Evolutionary conservation across 2,329 filamentous ascomycete species (phyloP).

Genomic region (Botrytis fabae): DNA sequence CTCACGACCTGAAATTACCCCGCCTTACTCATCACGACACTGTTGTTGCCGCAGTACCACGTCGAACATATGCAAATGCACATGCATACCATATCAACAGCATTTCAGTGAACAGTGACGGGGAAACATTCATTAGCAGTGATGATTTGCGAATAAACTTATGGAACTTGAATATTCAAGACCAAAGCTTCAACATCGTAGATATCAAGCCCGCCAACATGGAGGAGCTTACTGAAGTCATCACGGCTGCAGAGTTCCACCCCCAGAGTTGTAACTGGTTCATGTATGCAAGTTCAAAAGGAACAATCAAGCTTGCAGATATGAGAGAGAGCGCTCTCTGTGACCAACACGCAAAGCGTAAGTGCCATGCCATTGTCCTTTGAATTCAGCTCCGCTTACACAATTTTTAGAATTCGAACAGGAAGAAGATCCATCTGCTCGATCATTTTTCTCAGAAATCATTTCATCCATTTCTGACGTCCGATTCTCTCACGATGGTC

Average conservation of each 20-base stretch:
- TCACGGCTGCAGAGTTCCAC: slow-evolving; percentile 97
- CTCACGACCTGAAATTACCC: slow-evolving; percentile 85
- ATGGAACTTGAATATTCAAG: slow-evolving; percentile 99
- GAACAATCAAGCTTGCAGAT: slow-evolving; percentile 96
- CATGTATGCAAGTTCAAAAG: slow-evolving; percentile 99
- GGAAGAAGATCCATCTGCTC: slow-evolving; percentile 94
- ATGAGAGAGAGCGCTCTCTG: slow-evolving; percentile 97
- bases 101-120: slow-evolving; percentile 99
- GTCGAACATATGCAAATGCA: slow-evolving; percentile 95
- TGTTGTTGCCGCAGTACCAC: slow-evolving; percentile 92
- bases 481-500: slow-evolving; percentile 92
- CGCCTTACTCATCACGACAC: slow-evolving; percentile 98
- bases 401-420: slow-evolving; percentile 82
- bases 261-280: slow-evolving; percentile 98
- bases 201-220: slow-evolving; percentile 99
- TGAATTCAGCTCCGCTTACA: slow-evolving; percentile 27
- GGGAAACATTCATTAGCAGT: slow-evolving; percentile 98
- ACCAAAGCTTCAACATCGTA: slow-evolving; percentile 99
- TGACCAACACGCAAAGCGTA: slow-evolving; percentile 92
- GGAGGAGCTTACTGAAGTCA: slow-evolving; percentile 98
- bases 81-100: slow-evolving; percentile 99
- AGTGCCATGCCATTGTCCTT: slow-evolving; percentile 21
- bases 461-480: slow-evolving; percentile 99
- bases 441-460: slow-evolving; percentile 99
- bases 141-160: slow-evolving; percentile 97